Percentiles rank a stretch among this genome's conserved stretches.
Evolutionary conservation across 1,284 basidiomycete genomes (phyloP).

Genomic region (Vanrija humicola): DNA sequence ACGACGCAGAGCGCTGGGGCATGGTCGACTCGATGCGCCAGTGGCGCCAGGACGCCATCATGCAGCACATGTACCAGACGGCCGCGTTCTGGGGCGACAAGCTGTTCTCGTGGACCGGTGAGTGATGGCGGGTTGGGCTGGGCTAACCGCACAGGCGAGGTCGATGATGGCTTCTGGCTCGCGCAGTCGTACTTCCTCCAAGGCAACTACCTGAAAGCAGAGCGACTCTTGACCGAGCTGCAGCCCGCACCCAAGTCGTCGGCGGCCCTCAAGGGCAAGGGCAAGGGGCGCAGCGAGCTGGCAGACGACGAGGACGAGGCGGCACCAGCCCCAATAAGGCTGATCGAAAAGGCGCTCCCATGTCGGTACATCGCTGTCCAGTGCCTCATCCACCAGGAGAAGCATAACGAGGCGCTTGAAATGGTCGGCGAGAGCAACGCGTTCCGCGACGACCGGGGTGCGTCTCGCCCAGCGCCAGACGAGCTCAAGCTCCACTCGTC

Average conservation of each 20-base stretch:
- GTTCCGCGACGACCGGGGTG: slow-evolving; percentile 53
- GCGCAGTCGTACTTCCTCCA: slow-evolving; percentile 96
- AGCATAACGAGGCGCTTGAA: slow-evolving; percentile 88
- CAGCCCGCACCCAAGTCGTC: slow-evolving; percentile 28
- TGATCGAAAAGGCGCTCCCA: slow-evolving; percentile 86
- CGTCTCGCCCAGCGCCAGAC: slow-evolving; percentile 61
- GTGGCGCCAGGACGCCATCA: slow-evolving; percentile 96
- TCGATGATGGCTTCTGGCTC: slow-evolving; percentile 98
- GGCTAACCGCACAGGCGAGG: slow-evolving; percentile 61
- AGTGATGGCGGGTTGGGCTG: slow-evolving; percentile 45
- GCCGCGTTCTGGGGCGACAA: slow-evolving; percentile 99
- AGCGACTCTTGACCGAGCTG: slow-evolving; percentile 80
- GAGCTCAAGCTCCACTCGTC: slow-evolving; percentile 95
- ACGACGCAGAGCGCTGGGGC: slow-evolving; percentile 63
- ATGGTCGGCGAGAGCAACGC: slow-evolving; percentile 89
- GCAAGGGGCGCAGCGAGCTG: slow-evolving; percentile 10
- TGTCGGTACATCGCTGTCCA: slow-evolving; percentile 93
- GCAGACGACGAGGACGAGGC: slow-evolving; percentile 4
- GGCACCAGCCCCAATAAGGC: slow-evolving; percentile 22
- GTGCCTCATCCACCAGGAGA: slow-evolving; percentile 87
- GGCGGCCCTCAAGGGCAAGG: slow-evolving; percentile 12
- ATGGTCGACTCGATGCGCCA: slow-evolving; percentile 91
- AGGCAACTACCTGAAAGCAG: slow-evolving; percentile 89
- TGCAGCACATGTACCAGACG: slow-evolving; percentile 96
- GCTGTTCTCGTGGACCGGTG: slow-evolving; percentile 87